Percentiles rank a stretch among this genome's conserved stretches.
Conservation (phyloP, 2,329 filamentous ascomycete species). For the Cercospora janseana region DNA sequence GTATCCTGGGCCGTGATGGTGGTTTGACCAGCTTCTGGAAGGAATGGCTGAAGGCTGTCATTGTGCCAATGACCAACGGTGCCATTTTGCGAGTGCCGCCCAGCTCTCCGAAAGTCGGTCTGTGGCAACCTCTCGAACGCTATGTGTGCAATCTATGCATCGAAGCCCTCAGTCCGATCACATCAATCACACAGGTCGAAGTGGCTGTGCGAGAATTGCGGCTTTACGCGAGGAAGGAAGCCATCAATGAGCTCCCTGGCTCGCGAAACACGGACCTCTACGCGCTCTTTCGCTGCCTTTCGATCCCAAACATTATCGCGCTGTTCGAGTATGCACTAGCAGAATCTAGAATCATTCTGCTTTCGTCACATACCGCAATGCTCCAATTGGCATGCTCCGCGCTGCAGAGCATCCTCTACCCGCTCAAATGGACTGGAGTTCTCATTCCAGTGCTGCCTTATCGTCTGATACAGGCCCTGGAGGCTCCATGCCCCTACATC, state of each 20-base stretch:
- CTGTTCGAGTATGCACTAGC: slow-evolving; percentile 90
- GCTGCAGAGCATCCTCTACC: slow-evolving; percentile 81
- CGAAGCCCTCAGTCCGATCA: slow-evolving; percentile 86
- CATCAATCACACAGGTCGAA: slow-evolving; percentile 94
- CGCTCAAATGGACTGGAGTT: slow-evolving; percentile 87
- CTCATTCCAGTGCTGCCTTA: slow-evolving; percentile 90
- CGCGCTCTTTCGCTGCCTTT: slow-evolving; percentile 84
- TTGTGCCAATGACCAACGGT: slow-evolving; percentile 95
- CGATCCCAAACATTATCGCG: slow-evolving; percentile 83
- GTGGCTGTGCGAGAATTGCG: slow-evolving; percentile 84
- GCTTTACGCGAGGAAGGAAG: slow-evolving; percentile 89
- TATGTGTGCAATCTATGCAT: slow-evolving; percentile 97
- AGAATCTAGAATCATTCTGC: slow-evolving; percentile 91
- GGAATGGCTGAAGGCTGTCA: slow-evolving; percentile 89
- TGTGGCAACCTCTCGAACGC: slow-evolving; percentile 94
- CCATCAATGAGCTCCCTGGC: slow-evolving; percentile 86
- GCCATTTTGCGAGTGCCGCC: slow-evolving; percentile 76
- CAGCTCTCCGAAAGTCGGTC: slow-evolving; percentile 84
- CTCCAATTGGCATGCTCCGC: slow-evolving; percentile 88
- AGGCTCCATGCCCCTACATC: slow-evolving; percentile 95
- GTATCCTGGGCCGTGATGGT: slow-evolving; percentile 80
- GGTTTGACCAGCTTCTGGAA: slow-evolving; percentile 93
- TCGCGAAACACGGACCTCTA: slow-evolving; percentile 91
- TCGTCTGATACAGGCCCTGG: slow-evolving; percentile 81
- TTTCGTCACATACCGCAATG: slow-evolving; percentile 96